phyloP scores from a whole-genome alignment of 2,329 filamentous ascomycete genomes.

The Fusarium sp. region DNA sequence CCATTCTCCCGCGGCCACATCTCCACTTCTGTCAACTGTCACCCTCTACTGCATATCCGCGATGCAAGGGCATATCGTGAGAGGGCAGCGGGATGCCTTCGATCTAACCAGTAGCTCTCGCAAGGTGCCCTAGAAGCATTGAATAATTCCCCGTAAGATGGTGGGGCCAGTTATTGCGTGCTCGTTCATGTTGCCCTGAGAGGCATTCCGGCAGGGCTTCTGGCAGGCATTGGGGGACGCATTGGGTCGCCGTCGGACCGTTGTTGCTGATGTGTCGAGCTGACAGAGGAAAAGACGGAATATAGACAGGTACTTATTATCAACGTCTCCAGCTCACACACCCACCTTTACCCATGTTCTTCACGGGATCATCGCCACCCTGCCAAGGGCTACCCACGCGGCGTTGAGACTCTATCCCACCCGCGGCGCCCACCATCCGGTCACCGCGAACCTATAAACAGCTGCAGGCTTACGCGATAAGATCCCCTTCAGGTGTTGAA shows the following conservation, averaged over 20 bases:
- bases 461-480: slow-evolving; percentile 35
- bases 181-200: slow-evolving; percentile 24
- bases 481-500: slow-evolving; percentile 27
- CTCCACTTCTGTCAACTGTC: slow-evolving; percentile 13
- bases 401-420: slow-evolving; percentile 19
- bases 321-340: slow-evolving; percentile 14
- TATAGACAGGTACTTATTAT: slow-evolving; percentile 28
- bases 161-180: slow-evolving; percentile 39
- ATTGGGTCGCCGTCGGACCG: slow-evolving; percentile 15
- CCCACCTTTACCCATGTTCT: slow-evolving; percentile 6
- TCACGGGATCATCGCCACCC: slow-evolving; percentile 18
- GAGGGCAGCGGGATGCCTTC: slow-evolving; percentile 26
- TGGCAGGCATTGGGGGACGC: slow-evolving; percentile 10
- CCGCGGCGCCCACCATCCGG: slow-evolving; percentile 21
- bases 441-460: slow-evolving; percentile 33
- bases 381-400: slow-evolving; percentile 16
- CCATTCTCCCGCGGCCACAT: slow-evolving; percentile 10
- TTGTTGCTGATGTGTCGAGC: slow-evolving; percentile 11
- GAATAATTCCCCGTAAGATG: slow-evolving; percentile 38
- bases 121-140: slow-evolving; percentile 23
- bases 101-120: slow-evolving; percentile 17
- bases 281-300: slow-evolving; percentile 12
- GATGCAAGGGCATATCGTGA: slow-evolving; percentile 20
- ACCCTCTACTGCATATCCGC: slow-evolving; percentile 13
- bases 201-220: slow-evolving; percentile 19